phyloP scores from a whole-genome alignment of 1,284 basidiomycete species.

The Cryptococcus depauperatus region DNA sequence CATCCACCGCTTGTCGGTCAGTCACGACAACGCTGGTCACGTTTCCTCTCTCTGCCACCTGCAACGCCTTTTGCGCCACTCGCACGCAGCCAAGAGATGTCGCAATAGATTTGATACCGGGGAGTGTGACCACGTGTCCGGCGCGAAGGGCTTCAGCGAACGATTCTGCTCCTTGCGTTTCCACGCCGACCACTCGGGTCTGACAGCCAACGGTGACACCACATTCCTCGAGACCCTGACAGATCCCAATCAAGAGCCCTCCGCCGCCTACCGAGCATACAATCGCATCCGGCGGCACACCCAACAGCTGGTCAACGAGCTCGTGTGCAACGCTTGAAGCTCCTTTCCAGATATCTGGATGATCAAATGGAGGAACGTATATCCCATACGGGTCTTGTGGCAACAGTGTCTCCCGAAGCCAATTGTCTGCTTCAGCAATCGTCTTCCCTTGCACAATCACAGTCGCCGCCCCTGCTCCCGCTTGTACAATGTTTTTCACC shows the following conservation, averaged over 20 bases:
- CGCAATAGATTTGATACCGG: slow-evolving; percentile 22
- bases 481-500: slow-evolving; percentile 15
- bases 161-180: slow-evolving; percentile 21
- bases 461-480: slow-evolving; percentile 15
- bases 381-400: slow-evolving; percentile 10
- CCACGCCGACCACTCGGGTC: slow-evolving; percentile 15
- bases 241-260: slow-evolving; percentile 17
- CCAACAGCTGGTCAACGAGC: slow-evolving; percentile 12
- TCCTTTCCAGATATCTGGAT: slow-evolving; percentile 17
- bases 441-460: slow-evolving; percentile 18
- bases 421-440: slow-evolving; percentile 17
- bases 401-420: slow-evolving; percentile 13
- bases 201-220: neutral
- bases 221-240: slow-evolving; percentile 7
- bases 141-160: slow-evolving; percentile 13
- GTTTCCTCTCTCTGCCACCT: slow-evolving; percentile 3
- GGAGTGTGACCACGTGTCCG: slow-evolving; percentile 14
- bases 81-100: slow-evolving; percentile 19
- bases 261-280: slow-evolving; percentile 24
- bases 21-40: slow-evolving; percentile 15
- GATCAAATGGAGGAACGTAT: slow-evolving; percentile 23
- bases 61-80: slow-evolving; percentile 13
- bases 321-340: slow-evolving; percentile 16
- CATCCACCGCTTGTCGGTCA: slow-evolving; percentile 17
- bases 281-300: slow-evolving; percentile 12